phyloP scores from a whole-genome alignment of 2,329 filamentous ascomycete genomes.

The Didymella pomorum region DNA sequence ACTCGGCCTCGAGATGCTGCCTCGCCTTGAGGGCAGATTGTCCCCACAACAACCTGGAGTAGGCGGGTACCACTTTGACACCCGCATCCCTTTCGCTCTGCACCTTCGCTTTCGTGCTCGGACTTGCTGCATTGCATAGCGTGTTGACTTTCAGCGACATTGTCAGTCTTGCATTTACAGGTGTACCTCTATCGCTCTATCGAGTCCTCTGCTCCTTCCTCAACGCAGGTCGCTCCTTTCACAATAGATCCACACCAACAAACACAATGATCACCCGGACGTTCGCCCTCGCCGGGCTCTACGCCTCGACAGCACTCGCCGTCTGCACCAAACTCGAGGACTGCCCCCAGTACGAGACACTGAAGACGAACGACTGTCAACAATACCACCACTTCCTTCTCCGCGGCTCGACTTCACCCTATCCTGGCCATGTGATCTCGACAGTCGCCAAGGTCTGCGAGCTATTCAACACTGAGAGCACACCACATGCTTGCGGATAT shows the following conservation, averaged over 20 bases:
- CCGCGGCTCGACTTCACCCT: constrained; percentile 38
- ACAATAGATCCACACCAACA: neutral
- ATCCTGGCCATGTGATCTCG: constrained; percentile 39
- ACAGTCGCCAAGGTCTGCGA: constrained; percentile 39
- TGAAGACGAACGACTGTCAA: constrained; percentile 38
- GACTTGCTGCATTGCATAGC: constrained; percentile 4
- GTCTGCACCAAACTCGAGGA: constrained; percentile 41
- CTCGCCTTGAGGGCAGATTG: constrained; percentile 4
- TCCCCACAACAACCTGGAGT: constrained; percentile 12
- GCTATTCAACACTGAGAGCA: constrained; percentile 33
- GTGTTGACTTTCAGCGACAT: constrained; percentile 2
- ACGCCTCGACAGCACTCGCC: constrained; percentile 27
- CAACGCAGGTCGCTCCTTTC: constrained; percentile 5
- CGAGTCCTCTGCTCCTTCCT: neutral
- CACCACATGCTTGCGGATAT: constrained; percentile 36
- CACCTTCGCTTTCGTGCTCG: neutral
- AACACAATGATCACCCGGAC: constrained; percentile 32
- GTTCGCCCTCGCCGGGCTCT: constrained; percentile 29
- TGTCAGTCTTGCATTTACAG: constrained; percentile 3
- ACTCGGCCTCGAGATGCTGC: constrained; percentile 7
- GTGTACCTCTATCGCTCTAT: neutral
- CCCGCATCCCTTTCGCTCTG: neutral
- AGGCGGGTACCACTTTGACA: constrained; percentile 6
- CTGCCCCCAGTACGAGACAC: constrained; percentile 34
- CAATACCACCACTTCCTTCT: constrained; percentile 38